Base-by-base conservation (phyloP, 2,329 filamentous ascomycete genomes). In the Fusarium goolgardi region DNA sequence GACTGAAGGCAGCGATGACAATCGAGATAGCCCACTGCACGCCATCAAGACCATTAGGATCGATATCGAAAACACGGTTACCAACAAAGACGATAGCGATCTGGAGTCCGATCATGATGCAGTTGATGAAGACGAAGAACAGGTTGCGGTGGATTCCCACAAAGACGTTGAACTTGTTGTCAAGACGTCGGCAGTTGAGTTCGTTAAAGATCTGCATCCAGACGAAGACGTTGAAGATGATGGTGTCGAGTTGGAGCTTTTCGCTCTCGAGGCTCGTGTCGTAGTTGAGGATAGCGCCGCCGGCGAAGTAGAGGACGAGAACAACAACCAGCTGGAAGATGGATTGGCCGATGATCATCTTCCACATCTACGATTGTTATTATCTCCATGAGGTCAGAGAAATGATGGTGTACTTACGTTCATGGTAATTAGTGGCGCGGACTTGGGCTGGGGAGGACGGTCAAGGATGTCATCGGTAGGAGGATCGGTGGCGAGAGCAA, bases 121-220 rank as follows among this genome's bases (percentile, higher is more conserved):
- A 74, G 80, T 94, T 94, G 79, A 98, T 97, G 39, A 81, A 86
- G 37, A 96, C 86, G 82, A 98, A 98, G 84, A 96, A 97, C 80
- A 86, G 90, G 78, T 98, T 98, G 75, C 87, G 87, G 23, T 85
- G 85, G 58, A 98, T 86, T 52, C 93, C 93, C 75, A 97, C 94
- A 62, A 98, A 95, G 63, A 98, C 93, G 79, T 98, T 98, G 85
- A 97, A 94, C 56, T 89, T 87, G 80, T 98, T 98, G 78, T 98
- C 95, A 53, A 98, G 85, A 10, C 95, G 93, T 55, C 95, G 92
- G 80, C 96, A 97, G 83, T 87, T 90, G 64, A 12, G 44, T 13
- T 41, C 59, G 69, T 98, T 98, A 83, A 98, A 98, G 73, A 98
- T 96, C 73, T 98, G 95, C 94, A 98, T 97, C 95, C 95, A 98